Evolutionary conservation across 2,329 filamentous ascomycete species (phyloP), one percentile per base, ranked within the genome.

Genomic region (Fusarium sp.): DNA sequence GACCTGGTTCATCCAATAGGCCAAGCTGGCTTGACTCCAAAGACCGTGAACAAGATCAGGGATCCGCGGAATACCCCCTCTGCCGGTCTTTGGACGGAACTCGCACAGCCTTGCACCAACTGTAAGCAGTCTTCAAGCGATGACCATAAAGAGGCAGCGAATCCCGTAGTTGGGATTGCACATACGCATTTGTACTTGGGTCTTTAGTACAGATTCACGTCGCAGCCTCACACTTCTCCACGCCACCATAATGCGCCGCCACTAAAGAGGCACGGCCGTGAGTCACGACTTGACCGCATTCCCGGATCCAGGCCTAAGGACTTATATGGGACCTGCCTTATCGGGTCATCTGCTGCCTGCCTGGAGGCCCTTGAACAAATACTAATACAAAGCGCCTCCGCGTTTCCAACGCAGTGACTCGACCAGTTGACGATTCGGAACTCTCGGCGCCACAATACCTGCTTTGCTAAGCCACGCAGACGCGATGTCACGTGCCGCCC

Each of bases 401-500:
- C 43, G 25, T 42, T 35, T 29, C 10, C 37, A 17, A 41, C 27
- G 31, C 56, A 48, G 37, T 42, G 41, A 39, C 21, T 46, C 46
- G 39, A 37, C 11, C 27, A 47, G 35, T 57, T 25, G 14, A 61
- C 51, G 50, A 53, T 53, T 62, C 65, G 65, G 63, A 66, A 54
- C 49, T 51, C 44, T 59, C 67, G 63, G 63, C 53, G 65, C 67
- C 67, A 68, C 67, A 61, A 42, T 46, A 46, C 43, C 44, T 27
- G 39, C 31, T 46, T 57, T 52, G 63, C 56, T 59, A 19, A 59
- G 60, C 69, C 62, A 68, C 53, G 45, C 55, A 65, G 11, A 48
- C 61, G 52, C 61, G 61, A 36, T 39, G 35, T 72, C 72, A 75
- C 73, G 73, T 74, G 71, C 9, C 0, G 1, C 1, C 6, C 25